Conservation (phyloP, 148 eudicot species). For the Amaranthus palmeri region DNA sequence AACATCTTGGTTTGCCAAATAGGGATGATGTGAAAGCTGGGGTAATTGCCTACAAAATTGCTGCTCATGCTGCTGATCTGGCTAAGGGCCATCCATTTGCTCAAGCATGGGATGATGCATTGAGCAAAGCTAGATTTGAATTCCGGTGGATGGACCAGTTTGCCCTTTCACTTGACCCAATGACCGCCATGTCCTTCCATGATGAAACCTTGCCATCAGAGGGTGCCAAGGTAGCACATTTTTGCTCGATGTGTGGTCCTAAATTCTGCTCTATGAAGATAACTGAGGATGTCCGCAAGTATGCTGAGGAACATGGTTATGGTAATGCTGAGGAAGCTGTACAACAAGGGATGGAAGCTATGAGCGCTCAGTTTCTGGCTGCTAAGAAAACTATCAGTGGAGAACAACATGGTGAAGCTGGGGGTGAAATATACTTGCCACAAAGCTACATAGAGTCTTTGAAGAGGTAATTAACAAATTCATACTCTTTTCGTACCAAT, state of each 20-base stretch:
- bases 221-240: slow-evolving; percentile 97
- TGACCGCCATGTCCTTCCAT: slow-evolving; percentile 96
- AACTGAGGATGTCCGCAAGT: slow-evolving; percentile 91
- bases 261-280: slow-evolving; percentile 99
- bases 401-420: slow-evolving; percentile 94
- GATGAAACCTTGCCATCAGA: slow-evolving; percentile 93
- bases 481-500: too few species aligned
- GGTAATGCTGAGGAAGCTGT: slow-evolving; percentile 94
- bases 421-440: slow-evolving; percentile 97
- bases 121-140: slow-evolving; percentile 96
- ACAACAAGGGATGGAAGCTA: slow-evolving; percentile 82
- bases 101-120: slow-evolving; percentile 93
- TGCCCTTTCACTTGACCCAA: slow-evolving; percentile 87
- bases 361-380: slow-evolving; percentile 91
- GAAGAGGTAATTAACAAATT: slow-evolving; percentile 29
- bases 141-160: slow-evolving; percentile 99
- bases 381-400: slow-evolving; percentile 94
- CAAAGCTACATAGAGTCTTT: slow-evolving; percentile 58
- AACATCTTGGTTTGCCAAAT: slow-evolving; percentile 93
- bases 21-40: slow-evolving; percentile 96
- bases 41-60: slow-evolving; percentile 91
- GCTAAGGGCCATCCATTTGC: slow-evolving; percentile 87
- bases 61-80: slow-evolving; percentile 97
- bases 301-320: slow-evolving; percentile 97
- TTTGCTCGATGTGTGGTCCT: slow-evolving; percentile 99